phyloP scores from a whole-genome alignment of 2,329 filamentous ascomycete species.

The Seiridium unicorne region DNA sequence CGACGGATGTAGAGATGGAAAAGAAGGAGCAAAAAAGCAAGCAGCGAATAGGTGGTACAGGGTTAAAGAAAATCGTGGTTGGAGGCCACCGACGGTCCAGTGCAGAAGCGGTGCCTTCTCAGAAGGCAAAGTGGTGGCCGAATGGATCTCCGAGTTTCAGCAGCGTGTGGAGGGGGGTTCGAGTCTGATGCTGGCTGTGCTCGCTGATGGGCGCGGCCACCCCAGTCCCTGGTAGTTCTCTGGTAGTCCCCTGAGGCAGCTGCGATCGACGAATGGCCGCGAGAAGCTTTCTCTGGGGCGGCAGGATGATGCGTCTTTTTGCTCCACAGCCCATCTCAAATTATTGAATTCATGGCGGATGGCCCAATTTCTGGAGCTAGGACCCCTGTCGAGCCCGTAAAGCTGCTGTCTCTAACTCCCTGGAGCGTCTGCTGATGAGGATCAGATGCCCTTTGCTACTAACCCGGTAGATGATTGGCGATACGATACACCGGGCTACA shows the following conservation, averaged over 20 bases:
- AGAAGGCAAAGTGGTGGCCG: background rate
- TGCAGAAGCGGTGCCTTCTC: too few relatives aligned
- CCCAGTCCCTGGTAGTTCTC: background rate
- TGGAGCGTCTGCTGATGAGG: background rate
- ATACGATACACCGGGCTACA: background rate
- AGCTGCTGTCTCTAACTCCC: background rate
- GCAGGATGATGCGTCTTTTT: constrained; percentile 3
- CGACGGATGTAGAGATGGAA: background rate
- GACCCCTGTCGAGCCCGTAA: background rate
- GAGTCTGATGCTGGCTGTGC: background rate
- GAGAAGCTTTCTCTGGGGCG: background rate
- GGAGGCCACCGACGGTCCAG: too few relatives aligned
- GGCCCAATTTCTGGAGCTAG: background rate
- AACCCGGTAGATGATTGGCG: background rate
- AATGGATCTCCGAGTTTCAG: constrained; percentile 4
- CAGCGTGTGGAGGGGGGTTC: background rate
- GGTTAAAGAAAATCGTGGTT: background rate
- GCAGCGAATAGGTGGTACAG: background rate
- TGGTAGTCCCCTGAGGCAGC: background rate
- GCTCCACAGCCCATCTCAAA: constrained; percentile 4
- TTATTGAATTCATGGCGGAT: background rate
- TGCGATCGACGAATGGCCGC: background rate
- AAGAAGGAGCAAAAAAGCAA: background rate
- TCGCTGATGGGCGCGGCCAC: background rate
- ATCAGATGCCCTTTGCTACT: background rate